Percentiles rank a stretch among this genome's conserved stretches.
phyloP scores from a whole-genome alignment of 2,329 filamentous ascomycete genomes.

The Alternaria panax region DNA sequence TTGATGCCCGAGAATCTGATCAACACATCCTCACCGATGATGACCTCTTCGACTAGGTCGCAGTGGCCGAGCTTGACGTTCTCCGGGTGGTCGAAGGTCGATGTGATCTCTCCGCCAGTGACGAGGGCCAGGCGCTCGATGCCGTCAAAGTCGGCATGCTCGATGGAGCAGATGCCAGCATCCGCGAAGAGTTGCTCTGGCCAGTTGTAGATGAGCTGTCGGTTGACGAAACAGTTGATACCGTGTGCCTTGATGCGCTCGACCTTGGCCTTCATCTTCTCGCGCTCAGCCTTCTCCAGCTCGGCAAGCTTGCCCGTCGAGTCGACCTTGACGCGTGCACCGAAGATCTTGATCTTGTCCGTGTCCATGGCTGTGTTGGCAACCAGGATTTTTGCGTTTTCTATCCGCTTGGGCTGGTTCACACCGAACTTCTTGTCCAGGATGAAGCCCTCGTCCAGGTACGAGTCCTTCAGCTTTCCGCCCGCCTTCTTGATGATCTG shows the following conservation, averaged over 20 bases:
- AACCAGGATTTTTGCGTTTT: conserved; percentile 97
- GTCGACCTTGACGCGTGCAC: conserved; percentile 93
- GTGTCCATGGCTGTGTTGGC: conserved; percentile 99
- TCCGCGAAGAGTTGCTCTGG: conserved; percentile 98
- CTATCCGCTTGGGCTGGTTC: conserved; percentile 95
- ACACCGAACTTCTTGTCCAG: conserved; percentile 99
- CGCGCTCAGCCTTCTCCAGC: conserved; percentile 94
- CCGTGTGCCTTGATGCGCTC: conserved; percentile 98
- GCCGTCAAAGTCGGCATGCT: conserved; percentile 98
- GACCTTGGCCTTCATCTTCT: conserved; percentile 99
- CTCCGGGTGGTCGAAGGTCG: conserved; percentile 97
- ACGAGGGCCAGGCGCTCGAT: conserved; percentile 94
- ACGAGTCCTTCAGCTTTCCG: conserved; percentile 96
- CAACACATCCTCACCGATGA: conserved; percentile 96
- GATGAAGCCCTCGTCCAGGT: conserved; percentile 97
- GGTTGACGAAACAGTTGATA: conserved; percentile 99
- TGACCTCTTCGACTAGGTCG: conserved; percentile 95
- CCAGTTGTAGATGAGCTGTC: conserved; percentile 99
- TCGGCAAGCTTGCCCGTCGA: conserved; percentile 98
- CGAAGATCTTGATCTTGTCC: conserved; percentile 99
- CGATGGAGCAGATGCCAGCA: conserved; percentile 96
- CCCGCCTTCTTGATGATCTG: conserved; percentile 99
- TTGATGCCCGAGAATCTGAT: conserved; percentile 98
- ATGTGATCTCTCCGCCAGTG: conserved; percentile 95
- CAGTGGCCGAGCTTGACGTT: conserved; percentile 96